phyloP scores from a whole-genome alignment of 2,329 filamentous ascomycete genomes.

The Alternaria conjuncta region DNA sequence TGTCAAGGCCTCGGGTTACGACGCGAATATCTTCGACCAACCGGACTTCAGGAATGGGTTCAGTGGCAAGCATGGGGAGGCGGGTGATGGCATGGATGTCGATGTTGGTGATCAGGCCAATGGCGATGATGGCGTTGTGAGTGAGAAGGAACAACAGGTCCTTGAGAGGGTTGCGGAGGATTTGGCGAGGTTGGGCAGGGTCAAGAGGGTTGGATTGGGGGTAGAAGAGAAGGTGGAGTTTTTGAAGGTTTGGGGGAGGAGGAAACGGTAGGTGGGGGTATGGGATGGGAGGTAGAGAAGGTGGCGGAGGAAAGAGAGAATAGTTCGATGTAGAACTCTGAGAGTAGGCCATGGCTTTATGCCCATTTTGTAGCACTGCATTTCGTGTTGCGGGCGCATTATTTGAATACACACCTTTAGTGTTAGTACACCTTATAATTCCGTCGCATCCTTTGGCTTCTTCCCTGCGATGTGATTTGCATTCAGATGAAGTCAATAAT shows the following conservation, averaged over 20 bases:
- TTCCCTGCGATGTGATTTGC: background rate
- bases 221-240: conserved; percentile 84
- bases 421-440: background rate
- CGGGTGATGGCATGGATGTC: conserved; percentile 26
- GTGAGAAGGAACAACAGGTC: conserved; percentile 66
- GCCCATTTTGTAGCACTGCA: background rate
- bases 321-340: too few relatives aligned
- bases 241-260: conserved; percentile 70
- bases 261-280: conserved; percentile 21
- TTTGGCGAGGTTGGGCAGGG: conserved; percentile 82
- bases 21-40: conserved; percentile 44
- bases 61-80: conserved; percentile 13
- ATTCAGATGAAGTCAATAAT: background rate
- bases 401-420: background rate
- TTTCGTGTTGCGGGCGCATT: background rate
- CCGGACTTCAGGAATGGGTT: conserved; percentile 31
- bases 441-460: background rate
- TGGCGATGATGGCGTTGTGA: conserved; percentile 20
- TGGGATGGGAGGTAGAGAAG: background rate
- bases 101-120: conserved; percentile 7
- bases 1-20: conserved; percentile 30
- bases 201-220: conserved; percentile 86
- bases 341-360: background rate
- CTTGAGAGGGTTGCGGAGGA: conserved; percentile 84
- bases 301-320: background rate